Evolutionary conservation across 176 grass and related monocot genomes (phyloP), one percentile per base, ranked within the genome.

Genomic region (Luzula sylvatica): DNA sequence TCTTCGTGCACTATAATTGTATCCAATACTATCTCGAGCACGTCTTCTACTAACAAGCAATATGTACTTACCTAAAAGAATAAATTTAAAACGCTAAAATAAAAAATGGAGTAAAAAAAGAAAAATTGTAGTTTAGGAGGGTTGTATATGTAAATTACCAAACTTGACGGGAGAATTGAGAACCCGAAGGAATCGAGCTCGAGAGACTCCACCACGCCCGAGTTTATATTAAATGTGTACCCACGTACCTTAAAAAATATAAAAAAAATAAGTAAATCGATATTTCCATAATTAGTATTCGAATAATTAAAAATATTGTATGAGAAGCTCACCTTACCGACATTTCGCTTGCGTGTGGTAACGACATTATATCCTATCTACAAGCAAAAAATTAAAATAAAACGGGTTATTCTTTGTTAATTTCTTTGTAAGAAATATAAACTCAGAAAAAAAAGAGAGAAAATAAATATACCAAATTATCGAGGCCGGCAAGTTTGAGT

Each of bases 171-270:
- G 68, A 89, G 71, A 11, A 96, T 61, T 11, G 81, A 89, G 27
- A 89, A 53, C 51, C 85, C 92, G 74, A 96, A 89, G 3, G 92
- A 89, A 53, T 96, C 92, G 43, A 96, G 65, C 72, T 96, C 85
- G 53, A 96, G 77, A 42, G 71, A 96, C 55, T 96, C 81, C 58
- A 96, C 67, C 25, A 56, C 67, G 50, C 92, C 92, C 15, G 92
- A 82, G 52, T 82, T 82, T 19, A 96, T 86, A 71, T 96, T 81
- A 54, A 96, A 89, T 18, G 81, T 80, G 58, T 86, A 96, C 27
- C 81, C 85, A 42, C 92, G 85, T 30, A 96, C 92, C 81, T 96
- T 70, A 14, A 52, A 25, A 42, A 70, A 62, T 45, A 49, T 43
- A 68, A 67, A 44, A 15, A 12, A 24, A 17, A 58, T 15, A 30